Conservation (phyloP, 352 stramenopile genomes). For the Phytopythium boreale region DNA sequence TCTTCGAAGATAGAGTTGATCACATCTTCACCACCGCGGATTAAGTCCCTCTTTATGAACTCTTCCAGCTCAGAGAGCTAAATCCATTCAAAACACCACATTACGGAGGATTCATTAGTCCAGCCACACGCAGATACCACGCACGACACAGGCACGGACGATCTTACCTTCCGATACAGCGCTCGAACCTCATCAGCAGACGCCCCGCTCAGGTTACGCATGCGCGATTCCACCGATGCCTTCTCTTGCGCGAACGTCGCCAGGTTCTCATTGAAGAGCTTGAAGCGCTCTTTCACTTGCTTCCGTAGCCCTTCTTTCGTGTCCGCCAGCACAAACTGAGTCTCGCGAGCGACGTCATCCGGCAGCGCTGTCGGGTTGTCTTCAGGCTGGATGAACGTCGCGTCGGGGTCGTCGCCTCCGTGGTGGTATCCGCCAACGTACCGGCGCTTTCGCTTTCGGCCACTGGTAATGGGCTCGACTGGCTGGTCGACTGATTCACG, state of each 20-base stretch:
- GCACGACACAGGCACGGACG: background rate
- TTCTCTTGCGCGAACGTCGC: conserved; percentile 30
- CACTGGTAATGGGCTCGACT: background rate
- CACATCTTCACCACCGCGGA: conserved; percentile 65
- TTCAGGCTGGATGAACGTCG: conserved; percentile 82
- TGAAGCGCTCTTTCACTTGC: conserved; percentile 33
- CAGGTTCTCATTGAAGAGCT: conserved; percentile 26
- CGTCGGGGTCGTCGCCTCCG: conserved; percentile 48
- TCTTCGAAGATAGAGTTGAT: conserved; percentile 63
- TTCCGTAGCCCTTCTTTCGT: conserved; percentile 31
- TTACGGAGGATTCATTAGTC: background rate
- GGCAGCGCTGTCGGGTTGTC: conserved; percentile 70
- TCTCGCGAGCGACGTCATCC: conserved; percentile 67
- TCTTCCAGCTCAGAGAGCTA: conserved; percentile 33
- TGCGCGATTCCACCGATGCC: conserved; percentile 12
- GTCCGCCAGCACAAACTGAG: conserved; percentile 35
- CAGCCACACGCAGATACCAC: background rate
- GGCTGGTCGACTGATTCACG: background rate
- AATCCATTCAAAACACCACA: background rate
- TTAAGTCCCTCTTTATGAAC: conserved; percentile 48
- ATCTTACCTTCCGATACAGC: conserved; percentile 27
- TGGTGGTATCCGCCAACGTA: conserved; percentile 80
- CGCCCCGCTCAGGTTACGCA: conserved; percentile 21
- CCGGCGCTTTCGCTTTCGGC: conserved; percentile 7
- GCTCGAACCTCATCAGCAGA: conserved; percentile 20